Evolutionary conservation across 2,329 filamentous ascomycete species (phyloP), one percentile per base, ranked within the genome.

Genomic region (Pseudocercospora eumusae): DNA sequence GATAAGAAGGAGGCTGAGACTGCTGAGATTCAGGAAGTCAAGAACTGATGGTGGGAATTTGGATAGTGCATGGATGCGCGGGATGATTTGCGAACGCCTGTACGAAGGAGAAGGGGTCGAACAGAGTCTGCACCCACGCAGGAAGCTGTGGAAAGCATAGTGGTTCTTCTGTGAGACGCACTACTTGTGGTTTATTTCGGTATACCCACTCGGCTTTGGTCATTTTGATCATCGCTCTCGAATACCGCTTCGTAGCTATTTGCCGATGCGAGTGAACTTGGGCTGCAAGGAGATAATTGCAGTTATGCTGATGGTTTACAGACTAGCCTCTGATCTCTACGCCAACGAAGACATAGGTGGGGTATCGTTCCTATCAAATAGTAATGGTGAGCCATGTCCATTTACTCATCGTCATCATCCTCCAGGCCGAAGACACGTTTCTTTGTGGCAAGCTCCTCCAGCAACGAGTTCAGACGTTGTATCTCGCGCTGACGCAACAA

Each of bases 361-460:
- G 36, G 15, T 40, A 40, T 40, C 36, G n/a, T 40, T 40, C 18
- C 36, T 40, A 6, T 40, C 13, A 40, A n/a, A 40, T 40, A 40
- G 11, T 3, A 42, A 31, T 21, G 42, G 21, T 52, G 23, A 27
- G 23, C 21, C 23, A 13, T 50, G 15, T 8, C n/a, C 47, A 52
- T 18, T n/a, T 25, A 15, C 9, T 28, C 40, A 31, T 57, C 59
- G 25, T 73, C 71, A 42, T 71, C 73, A 21, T 69, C 71, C 40
- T 70, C 72, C 61, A 75, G 60, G 10, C 74, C 74, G 60, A 81
- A 74, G 33, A 75, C 75, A 15, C 72, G 74, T 69, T 79, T 80
- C 75, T 85, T 86, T 56, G 84, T 71, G 62, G 82, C 78, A 66
- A 86, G 71, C 65, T 85, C 82, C n/a, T 78, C 77, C 72, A 82